Conservation (phyloP, 2,329 filamentous ascomycete genomes). For the Balansia obtecta region DNA sequence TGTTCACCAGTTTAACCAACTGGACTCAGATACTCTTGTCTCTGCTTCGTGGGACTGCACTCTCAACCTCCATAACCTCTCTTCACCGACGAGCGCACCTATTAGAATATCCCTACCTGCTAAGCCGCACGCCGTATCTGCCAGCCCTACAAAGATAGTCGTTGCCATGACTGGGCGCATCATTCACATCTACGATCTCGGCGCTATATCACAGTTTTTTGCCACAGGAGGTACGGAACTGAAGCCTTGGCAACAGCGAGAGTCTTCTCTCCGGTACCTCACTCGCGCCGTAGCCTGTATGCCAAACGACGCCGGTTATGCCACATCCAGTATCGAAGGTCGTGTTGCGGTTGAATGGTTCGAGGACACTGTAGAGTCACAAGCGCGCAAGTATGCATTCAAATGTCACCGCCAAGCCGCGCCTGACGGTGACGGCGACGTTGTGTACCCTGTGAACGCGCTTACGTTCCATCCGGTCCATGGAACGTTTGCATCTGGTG, state of each 20-base stretch:
- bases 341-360: conserved; percentile 97
- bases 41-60: conserved; percentile 92
- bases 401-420: conserved; percentile 84
- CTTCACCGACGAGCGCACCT: conserved; percentile 37
- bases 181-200: conserved; percentile 89
- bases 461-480: conserved; percentile 74
- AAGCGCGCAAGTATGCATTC: conserved; percentile 93
- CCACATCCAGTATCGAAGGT: conserved; percentile 84
- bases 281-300: conserved; percentile 89
- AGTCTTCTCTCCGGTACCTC: conserved; percentile 92
- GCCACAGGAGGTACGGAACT: conserved; percentile 33
- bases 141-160: conserved; percentile 68
- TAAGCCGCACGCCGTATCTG: conserved; percentile 80
- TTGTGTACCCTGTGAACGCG: conserved; percentile 86
- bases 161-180: conserved; percentile 91
- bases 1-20: neutral
- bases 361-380: conserved; percentile 74
- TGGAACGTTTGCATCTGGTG: conserved; percentile 80
- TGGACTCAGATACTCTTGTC: conserved; percentile 53
- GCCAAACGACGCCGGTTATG: conserved; percentile 92
- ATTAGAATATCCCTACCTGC: conserved; percentile 60
- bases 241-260: conserved; percentile 83
- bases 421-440: conserved; percentile 52
- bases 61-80: conserved; percentile 68
- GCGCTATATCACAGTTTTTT: conserved; percentile 46